Conservation (phyloP, 176 grass and related monocot species). For the Triticum dicoccoides region DNA sequence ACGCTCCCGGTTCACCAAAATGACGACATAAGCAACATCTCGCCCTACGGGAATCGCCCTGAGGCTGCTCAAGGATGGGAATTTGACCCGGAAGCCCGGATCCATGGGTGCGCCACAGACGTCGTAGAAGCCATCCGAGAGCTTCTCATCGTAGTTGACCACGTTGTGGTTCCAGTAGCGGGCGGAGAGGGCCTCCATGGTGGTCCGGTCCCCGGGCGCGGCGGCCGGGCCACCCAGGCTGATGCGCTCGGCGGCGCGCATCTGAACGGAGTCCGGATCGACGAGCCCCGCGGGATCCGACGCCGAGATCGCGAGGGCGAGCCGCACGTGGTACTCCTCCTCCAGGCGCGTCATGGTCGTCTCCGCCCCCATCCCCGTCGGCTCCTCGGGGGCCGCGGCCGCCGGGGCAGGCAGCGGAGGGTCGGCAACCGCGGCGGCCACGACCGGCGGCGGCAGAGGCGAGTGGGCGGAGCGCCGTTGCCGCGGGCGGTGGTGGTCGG, state of each 20-base stretch:
- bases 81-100: constrained; percentile 45
- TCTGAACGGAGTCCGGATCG: constrained; percentile 94
- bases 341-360: constrained; percentile 49
- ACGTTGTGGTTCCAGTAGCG: constrained; percentile 90
- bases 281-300: constrained; percentile 81
- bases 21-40: constrained; percentile 38
- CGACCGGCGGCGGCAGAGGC: not conserved
- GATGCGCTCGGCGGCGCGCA: constrained; percentile 89
- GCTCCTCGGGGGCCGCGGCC: constrained; percentile 9
- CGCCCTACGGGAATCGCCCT: constrained; percentile 24
- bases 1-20: constrained; percentile 57
- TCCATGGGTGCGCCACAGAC: constrained; percentile 54
- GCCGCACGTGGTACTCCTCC: constrained; percentile 92
- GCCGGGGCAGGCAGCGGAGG: not conserved
- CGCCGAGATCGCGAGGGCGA: constrained; percentile 81
- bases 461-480: constrained; percentile 23
- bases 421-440: not conserved
- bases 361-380: constrained; percentile 38
- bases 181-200: constrained; percentile 68
- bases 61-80: constrained; percentile 62
- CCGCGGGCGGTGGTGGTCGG: constrained; percentile 47
- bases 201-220: constrained; percentile 28
- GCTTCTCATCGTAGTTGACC: constrained; percentile 78
- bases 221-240: constrained; percentile 50
- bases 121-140: constrained; percentile 88